These are phyloP conservation scores for Kregervanrija fluxuum DNA, from an alignment of 805 yeast genomes.

Conservation along the genomic window DNA sequence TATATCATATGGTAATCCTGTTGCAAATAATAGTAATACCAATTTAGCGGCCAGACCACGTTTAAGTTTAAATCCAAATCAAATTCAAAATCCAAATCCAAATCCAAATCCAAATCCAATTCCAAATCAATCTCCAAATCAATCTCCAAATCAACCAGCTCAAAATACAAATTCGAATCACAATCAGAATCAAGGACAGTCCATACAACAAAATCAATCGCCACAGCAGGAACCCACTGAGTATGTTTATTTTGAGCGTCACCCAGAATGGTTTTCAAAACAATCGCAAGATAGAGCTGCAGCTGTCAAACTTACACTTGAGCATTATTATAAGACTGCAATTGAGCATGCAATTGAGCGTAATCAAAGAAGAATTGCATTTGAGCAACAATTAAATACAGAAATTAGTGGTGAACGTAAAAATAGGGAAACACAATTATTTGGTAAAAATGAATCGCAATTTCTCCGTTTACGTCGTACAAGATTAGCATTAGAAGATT, in stretches of 20 bases:
- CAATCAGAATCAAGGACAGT: conserved; percentile 5
- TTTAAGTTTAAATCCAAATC: too few species aligned
- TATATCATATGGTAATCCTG: conserved; percentile 15
- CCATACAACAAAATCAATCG: conserved; percentile 13
- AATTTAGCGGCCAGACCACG: conserved; percentile 7
- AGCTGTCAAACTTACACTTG: conserved; percentile 72
- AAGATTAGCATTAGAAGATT: conserved; percentile 73
- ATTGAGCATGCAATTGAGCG: conserved; percentile 92
- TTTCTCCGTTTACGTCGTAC: conserved; percentile 82
- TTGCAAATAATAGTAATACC: conserved; percentile 24
- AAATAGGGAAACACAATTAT: conserved; percentile 68
- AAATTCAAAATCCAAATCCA: too few species aligned
- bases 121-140: too few species aligned
- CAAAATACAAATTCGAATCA: too few species aligned
- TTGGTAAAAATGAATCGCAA: conserved; percentile 86
- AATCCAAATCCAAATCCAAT: too few species aligned
- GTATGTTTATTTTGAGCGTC: conserved; percentile 70
- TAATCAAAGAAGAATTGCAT: conserved; percentile 82
- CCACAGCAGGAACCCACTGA: conserved; percentile 24
- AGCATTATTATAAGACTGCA: conserved; percentile 77
- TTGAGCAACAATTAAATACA: conserved; percentile 62
- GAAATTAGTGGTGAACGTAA: conserved; percentile 84
- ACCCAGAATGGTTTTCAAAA: conserved; percentile 72
- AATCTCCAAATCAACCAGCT: too few species aligned
- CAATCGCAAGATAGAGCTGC: conserved; percentile 77